Conservation (phyloP, 2,329 filamentous ascomycete genomes). For the Colletotrichum sp. region DNA sequence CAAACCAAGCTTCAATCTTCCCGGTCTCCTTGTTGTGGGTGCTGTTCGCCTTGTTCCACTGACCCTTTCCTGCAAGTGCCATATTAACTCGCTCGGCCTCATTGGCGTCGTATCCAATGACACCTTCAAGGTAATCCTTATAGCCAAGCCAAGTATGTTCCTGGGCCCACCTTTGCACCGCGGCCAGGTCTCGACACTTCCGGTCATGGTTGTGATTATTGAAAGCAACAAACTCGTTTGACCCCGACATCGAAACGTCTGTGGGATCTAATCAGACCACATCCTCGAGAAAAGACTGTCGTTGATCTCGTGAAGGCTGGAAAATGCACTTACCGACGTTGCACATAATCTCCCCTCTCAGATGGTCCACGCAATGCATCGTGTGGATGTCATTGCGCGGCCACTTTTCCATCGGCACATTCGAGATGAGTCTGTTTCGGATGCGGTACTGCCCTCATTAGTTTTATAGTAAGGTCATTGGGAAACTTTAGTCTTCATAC, state of each 20-base stretch:
- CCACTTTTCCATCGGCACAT: not conserved
- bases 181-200: not conserved
- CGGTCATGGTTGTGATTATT: not conserved
- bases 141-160: not conserved
- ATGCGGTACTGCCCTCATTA: not conserved
- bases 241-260: not conserved
- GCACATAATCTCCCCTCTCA: not conserved
- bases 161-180: not conserved
- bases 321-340: not conserved
- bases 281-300: accelerated
- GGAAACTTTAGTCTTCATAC: not conserved
- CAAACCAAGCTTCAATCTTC: not conserved
- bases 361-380: not conserved
- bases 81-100: not conserved
- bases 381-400: not conserved
- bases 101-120: not conserved
- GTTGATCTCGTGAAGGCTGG: not conserved
- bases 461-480: accelerated
- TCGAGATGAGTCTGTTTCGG: not conserved
- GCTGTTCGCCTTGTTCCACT: not conserved
- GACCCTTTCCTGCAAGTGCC: not conserved
- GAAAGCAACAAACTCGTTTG: not conserved
- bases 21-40: not conserved
- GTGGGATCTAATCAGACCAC: not conserved
- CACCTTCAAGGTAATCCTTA: not conserved